A percentile compares a stretch with the other conserved stretches of the same genome.
These are phyloP conservation scores for Isatis tinctoria DNA, from an alignment of 345 rosid genomes.

Conservation along the genomic window DNA sequence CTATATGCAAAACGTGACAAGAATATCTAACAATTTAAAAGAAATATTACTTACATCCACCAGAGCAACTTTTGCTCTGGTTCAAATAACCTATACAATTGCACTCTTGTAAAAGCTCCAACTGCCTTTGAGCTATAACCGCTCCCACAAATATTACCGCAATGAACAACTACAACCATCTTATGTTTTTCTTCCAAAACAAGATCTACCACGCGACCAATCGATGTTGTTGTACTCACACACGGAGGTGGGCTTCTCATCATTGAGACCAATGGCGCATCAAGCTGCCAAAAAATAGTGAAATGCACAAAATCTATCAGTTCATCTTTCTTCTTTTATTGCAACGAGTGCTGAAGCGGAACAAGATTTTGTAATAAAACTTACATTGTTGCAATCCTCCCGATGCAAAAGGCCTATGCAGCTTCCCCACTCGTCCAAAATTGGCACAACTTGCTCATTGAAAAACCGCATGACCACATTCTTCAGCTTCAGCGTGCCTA, in stretches of 20 bases:
- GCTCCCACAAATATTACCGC: conserved; percentile 29
- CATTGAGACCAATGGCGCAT: conserved; percentile 52
- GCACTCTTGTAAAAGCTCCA: conserved; percentile 59
- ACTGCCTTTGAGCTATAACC: conserved; percentile 42
- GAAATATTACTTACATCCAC: conserved; percentile 10
- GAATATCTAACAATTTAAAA: neutral
- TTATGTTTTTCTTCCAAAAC: conserved; percentile 53
- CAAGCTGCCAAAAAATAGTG: conserved; percentile 42
- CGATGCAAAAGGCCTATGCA: conserved; percentile 73
- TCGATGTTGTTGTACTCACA: conserved; percentile 52
- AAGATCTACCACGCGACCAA: conserved; percentile 54
- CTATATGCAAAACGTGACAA: conserved; percentile 7
- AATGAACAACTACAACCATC: conserved; percentile 59
- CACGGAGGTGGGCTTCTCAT: conserved; percentile 71
- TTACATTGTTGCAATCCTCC: conserved; percentile 65
- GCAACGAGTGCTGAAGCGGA: neutral
- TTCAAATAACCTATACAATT: conserved; percentile 40
- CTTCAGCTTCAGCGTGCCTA: conserved; percentile 42
- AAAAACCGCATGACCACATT: conserved; percentile 61
- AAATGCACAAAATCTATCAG: conserved; percentile 6
- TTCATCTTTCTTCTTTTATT: neutral
- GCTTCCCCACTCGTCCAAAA: conserved; percentile 62
- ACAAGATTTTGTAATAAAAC: neutral
- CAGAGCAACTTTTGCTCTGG: conserved; percentile 29
- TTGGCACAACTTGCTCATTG: conserved; percentile 55